Evolutionary conservation across 768 basidiomycete genomes (phyloP).

Genomic region (Albatrellus ellisii): DNA sequence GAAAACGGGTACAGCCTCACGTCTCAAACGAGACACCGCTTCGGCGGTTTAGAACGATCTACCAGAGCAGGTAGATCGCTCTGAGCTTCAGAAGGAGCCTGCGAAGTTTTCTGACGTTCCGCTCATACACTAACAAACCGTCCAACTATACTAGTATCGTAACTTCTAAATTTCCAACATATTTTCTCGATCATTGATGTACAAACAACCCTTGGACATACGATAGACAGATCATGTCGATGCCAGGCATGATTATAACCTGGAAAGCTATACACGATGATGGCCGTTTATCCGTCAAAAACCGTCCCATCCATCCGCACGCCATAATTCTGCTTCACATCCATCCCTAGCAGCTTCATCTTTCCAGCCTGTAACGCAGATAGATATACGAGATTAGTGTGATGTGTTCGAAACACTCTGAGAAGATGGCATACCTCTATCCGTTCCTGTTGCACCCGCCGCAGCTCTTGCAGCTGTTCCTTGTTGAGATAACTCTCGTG

Average conservation of each 20-base stretch:
- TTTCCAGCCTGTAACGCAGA: slow-evolving; percentile 44
- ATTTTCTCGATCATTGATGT: too few relatives aligned
- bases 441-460: slow-evolving; percentile 77
- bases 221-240: background rate
- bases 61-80: too few relatives aligned
- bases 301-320: slow-evolving; percentile 72
- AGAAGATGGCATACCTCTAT: too few relatives aligned
- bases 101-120: too few relatives aligned
- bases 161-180: too few relatives aligned
- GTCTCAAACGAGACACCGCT: too few relatives aligned
- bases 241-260: background rate
- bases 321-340: slow-evolving; percentile 72
- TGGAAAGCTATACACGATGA: too few relatives aligned
- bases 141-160: too few relatives aligned
- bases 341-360: slow-evolving; percentile 84
- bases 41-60: too few relatives aligned
- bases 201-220: background rate
- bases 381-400: background rate
- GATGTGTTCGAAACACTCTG: background rate
- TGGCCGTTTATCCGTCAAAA: slow-evolving; percentile 37
- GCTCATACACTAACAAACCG: too few relatives aligned
- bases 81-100: too few relatives aligned
- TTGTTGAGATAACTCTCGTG: slow-evolving; percentile 63
- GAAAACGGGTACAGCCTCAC: too few relatives aligned
- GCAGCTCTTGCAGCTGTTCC: slow-evolving; percentile 71